Conservation (phyloP, 1,139 yeast species). For the Lodderomyces orthopsilosis region DNA sequence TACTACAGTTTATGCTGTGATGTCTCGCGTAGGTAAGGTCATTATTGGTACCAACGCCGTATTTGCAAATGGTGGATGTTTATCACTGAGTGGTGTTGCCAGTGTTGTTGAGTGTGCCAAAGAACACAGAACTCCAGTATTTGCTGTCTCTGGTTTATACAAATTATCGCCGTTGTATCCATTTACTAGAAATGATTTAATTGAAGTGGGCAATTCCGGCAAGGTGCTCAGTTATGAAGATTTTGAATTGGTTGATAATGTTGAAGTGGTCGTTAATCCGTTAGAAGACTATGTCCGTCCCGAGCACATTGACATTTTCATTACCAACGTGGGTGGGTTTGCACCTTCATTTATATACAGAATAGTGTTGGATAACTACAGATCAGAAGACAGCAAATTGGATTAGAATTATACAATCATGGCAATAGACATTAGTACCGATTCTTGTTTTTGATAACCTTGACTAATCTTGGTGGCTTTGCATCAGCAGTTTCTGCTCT, state of each 20-base stretch:
- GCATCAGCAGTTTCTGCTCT: not conserved
- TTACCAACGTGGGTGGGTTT: slow-evolving; percentile 93
- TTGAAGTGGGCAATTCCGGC: slow-evolving; percentile 93
- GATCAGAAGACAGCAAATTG: slow-evolving; percentile 73
- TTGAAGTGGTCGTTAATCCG: slow-evolving; percentile 85
- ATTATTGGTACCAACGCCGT: slow-evolving; percentile 89
- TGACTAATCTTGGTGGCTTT: slow-evolving; percentile 5
- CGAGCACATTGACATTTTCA: slow-evolving; percentile 88
- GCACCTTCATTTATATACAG: slow-evolving; percentile 96
- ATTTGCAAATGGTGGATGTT: slow-evolving; percentile 94
- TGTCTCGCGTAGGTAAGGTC: slow-evolving; percentile 97
- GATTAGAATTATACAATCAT: slow-evolving; percentile 26
- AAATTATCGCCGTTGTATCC: slow-evolving; percentile 94
- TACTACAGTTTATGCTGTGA: slow-evolving; percentile 87
- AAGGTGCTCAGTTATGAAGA: slow-evolving; percentile 74
- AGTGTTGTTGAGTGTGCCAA: slow-evolving; percentile 95
- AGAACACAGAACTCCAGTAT: slow-evolving; percentile 91
- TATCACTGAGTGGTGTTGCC: slow-evolving; percentile 87
- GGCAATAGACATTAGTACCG: not conserved
- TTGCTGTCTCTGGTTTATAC: slow-evolving; percentile 91
- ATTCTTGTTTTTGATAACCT: slow-evolving; percentile 5
- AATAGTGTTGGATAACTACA: slow-evolving; percentile 91
- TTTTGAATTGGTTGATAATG: slow-evolving; percentile 59
- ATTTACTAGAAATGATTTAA: slow-evolving; percentile 79
- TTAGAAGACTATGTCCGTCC: slow-evolving; percentile 89